Conservation (phyloP, 257 asterid genomes). For the Solanum virginianum region DNA sequence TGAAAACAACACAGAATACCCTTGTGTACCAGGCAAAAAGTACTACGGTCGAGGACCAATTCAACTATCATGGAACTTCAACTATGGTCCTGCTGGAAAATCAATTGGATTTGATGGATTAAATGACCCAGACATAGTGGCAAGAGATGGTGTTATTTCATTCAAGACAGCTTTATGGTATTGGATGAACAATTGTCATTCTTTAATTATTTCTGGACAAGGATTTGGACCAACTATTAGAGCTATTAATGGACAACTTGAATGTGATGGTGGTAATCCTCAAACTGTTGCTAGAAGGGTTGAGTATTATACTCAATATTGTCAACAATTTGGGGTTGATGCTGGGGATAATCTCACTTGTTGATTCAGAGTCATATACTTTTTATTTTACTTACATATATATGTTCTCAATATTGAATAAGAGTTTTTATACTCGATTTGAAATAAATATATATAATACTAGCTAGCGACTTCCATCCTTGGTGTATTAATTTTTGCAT, state of each 20-base stretch:
- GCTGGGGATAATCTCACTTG: slow-evolving; percentile 33
- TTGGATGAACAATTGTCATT: slow-evolving; percentile 44
- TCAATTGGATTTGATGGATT: slow-evolving; percentile 35
- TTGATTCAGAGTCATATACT: background rate
- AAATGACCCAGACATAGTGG: slow-evolving; percentile 34
- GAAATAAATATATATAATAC: background rate
- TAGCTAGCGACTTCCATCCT: background rate
- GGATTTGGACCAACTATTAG: slow-evolving; percentile 47
- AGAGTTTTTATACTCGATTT: background rate
- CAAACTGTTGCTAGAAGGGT: slow-evolving; percentile 27
- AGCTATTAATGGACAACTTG: slow-evolving; percentile 25
- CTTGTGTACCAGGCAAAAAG: slow-evolving; percentile 16
- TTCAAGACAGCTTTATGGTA: slow-evolving; percentile 39
- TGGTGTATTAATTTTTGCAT: background rate
- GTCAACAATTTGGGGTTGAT: slow-evolving; percentile 1
- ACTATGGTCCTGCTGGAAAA: slow-evolving; percentile 41
- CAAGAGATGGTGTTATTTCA: slow-evolving; percentile 16
- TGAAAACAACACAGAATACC: slow-evolving; percentile 21
- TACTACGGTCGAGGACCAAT: slow-evolving; percentile 45
- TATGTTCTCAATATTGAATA: background rate
- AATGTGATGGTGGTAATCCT: slow-evolving; percentile 30
- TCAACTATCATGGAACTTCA: slow-evolving; percentile 7
- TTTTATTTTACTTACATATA: too few species aligned
- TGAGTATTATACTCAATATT: slow-evolving; percentile 17
- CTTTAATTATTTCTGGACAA: slow-evolving; percentile 19